These are phyloP conservation scores for Trifolium fragiferum DNA, from an alignment of 306 rosid genomes.

Conservation along the genomic window DNA sequence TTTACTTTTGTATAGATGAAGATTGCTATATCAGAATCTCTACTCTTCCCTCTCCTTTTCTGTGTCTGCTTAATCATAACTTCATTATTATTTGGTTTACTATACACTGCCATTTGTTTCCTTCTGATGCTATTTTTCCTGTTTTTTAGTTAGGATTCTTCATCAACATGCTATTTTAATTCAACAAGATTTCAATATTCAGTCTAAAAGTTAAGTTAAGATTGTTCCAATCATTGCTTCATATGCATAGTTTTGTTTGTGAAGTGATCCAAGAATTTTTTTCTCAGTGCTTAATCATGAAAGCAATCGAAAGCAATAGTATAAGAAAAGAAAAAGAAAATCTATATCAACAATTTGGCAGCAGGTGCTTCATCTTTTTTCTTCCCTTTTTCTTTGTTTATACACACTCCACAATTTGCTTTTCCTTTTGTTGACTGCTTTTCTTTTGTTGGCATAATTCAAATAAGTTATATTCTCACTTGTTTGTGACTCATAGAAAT, in stretches of 20 bases:
- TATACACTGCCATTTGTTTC: conserved; percentile 36
- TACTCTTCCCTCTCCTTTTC: neutral
- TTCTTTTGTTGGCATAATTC: conserved; percentile 50
- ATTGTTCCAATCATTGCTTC: conserved; percentile 84
- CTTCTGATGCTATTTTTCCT: conserved; percentile 38
- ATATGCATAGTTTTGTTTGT: conserved; percentile 64
- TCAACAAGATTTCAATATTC: conserved; percentile 52
- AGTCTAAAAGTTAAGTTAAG: conserved; percentile 58
- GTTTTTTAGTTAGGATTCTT: conserved; percentile 61
- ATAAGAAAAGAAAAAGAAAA: conserved; percentile 44
- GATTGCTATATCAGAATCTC: conserved; percentile 30
- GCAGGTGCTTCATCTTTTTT: conserved; percentile 51
- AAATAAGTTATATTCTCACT: conserved; percentile 44
- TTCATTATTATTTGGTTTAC: conserved; percentile 46
- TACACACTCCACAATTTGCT: conserved; percentile 48
- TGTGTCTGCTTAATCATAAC: conserved; percentile 39
- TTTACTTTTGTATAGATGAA: conserved; percentile 33
- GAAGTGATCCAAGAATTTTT: conserved; percentile 69
- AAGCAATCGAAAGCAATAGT: conserved; percentile 81
- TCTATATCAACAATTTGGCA: conserved; percentile 57
- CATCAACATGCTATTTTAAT: conserved; percentile 40
- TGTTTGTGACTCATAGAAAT: conserved; percentile 42
- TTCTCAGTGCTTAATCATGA: conserved; percentile 65
- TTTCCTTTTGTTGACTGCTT: conserved; percentile 88
- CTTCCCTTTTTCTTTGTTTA: conserved; percentile 53